Evolutionary conservation across 2,329 filamentous ascomycete genomes (phyloP), one percentile per base, ranked within the genome.

Genomic region (Curvularia hawaiiensis): DNA sequence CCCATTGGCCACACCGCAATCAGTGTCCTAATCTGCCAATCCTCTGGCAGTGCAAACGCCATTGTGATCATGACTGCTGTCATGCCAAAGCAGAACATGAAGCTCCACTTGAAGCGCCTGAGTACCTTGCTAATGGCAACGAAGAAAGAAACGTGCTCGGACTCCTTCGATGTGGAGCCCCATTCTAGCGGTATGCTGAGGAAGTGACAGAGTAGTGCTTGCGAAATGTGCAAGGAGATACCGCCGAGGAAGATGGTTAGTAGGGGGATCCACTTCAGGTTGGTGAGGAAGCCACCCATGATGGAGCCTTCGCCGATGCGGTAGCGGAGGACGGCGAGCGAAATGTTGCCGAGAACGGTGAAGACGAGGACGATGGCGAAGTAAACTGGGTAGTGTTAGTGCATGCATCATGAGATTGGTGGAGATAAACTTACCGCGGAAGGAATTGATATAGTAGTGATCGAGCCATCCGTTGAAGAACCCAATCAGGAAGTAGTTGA

Each of bases 111-210:
- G 82, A 94, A 94, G 75, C 86, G 88, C 77, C 88, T 89, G 50
- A 94, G 74, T 40, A 96, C 90, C 72, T 89, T 90, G 33, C 89
- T 89, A 18, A 93, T 85, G 73, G 95, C 91, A 59, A 91, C 89
- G 78, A 93, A 94, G 78, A 96, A 96, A 76, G 91, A 90, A 26
- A 89, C 88, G 70, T 89, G 88, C 68, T 92, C 89, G 49, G 86
- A 85, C 79, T 96, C 92, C 78, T 96, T 96, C 40, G 88, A 85
- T 0, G 92, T 96, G 1, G 91, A 87, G 50, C 91, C 91, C 91
- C 91, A 95, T 3, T 85, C 86, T 88, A 95, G 94, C 77, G 95
- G 84, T 71, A 94, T 87, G 78, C 90, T 87, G 73, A 95, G 90
- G 85, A 95, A 91, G 79, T 96, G 92, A 4, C 87, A 84, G 45